Base-by-base conservation (phyloP, 345 rosid genomes). In the Citropsis articulata region DNA sequence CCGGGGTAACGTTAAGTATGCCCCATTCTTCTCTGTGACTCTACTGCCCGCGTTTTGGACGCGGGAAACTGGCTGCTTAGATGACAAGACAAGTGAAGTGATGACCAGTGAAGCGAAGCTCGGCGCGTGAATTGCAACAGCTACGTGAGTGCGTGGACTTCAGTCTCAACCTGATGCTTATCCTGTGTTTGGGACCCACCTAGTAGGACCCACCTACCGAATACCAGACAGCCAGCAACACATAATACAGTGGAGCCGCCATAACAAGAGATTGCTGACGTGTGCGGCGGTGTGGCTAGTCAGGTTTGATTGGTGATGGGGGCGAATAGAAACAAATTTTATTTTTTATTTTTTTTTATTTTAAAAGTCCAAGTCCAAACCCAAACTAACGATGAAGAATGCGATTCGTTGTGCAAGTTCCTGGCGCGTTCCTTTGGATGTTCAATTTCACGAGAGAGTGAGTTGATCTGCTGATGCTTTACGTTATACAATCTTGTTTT, bases 1-100 rank as follows among this genome's bases (percentile, higher is more conserved):
- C 13, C 31, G 16, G 16, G 18, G 64, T 60, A 5, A 16, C 66
- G 66, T 28, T 62, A 14, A 28, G 13, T 13, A 12, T 27, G 56
- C 56, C 7, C 55, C 22, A n/a, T 16, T 9, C 0, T 4, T 2
- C 14, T 24, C n/a, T n/a, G n/a, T n/a, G n/a, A n/a, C n/a, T n/a
- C 25, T 4, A 2, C 4, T 28, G 28, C 73, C 77, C 73, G n/a
- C 77, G 69, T 7, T 8, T 42, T 56, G 35, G 69, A 66, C 74
- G 69, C 78, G 82, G 78, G 81, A 33, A 79, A 69, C 67, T 0
- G 9, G 19, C 1, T 74, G 78, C 63, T 19, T 59, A 2, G 16
- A 6, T 36, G 33, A 35, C 45, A 56, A 25, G 10, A 3, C 5
- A 31, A 76, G 12, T 38, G 13, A 62, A 31, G 7, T 1, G 7